Evolutionary conservation across 2,329 filamentous ascomycete species (phyloP), one percentile per base, ranked within the genome.

Genomic region (Ophiocordyceps camponoti-saundersi): DNA sequence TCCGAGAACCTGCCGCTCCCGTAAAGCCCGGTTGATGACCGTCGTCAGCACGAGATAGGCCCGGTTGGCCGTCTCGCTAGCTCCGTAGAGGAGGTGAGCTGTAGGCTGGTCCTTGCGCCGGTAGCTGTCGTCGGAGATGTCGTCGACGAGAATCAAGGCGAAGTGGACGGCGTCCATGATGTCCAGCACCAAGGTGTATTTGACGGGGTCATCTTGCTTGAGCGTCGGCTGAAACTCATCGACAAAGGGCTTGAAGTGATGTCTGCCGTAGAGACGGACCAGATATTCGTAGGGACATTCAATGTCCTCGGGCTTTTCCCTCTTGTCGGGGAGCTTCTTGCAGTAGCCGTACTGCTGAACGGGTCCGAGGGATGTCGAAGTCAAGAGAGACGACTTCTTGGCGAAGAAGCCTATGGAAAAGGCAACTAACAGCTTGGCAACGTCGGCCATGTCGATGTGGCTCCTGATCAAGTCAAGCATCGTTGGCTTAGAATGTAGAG

Each of bases 151-250:
- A 13, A 52, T 52, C 2, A 52, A 40, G n/a, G 47, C 48, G n/a
- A 52, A 48, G 39, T 52, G 50, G 3, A 52, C 48, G 2, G 50
- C 50, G 21, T 52, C 50, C 50, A 52, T 52, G 21, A 52, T 52
- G 40, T 52, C 50, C 6, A 52, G 47, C 16, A 50, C 42, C 20
- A 52, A 22, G 4, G 30, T 22, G 34, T 48, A 48, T 30, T 52
- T 50, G 21, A 23, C 44, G 2, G 50, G 46, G 21, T 50, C 42
- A 11, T 50, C 36, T 7, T 13, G 11, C 20, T 44, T 34, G 44
- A 52, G 23, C 12, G 20, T 34, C 2, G 50, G 50, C 3, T 34
- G 34, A 4, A 52, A 48, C n/a, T 43, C 44, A 10, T 40, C 47
- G 43, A 50, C 44, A 44, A 52, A 48, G 22, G 44, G 44, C 4